Conservation (phyloP, 2,329 filamentous ascomycete species). For the Cercospora zeina region DNA sequence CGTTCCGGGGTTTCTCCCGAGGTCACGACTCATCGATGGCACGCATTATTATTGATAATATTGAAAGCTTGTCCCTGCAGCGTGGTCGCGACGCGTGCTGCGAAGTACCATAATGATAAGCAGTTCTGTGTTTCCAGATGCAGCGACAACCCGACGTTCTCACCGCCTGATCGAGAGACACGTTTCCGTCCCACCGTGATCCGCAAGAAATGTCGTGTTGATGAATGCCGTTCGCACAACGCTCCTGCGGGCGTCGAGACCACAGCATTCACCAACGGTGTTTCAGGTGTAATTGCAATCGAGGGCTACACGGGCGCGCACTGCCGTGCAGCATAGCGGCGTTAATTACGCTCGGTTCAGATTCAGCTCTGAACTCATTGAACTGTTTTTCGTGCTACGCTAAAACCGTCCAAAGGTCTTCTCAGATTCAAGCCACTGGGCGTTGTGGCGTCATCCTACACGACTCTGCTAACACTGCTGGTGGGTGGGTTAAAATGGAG, state of each 20-base stretch:
- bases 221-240: neutral
- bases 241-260: neutral
- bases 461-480: constrained; percentile 9
- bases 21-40: neutral
- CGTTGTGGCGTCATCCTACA: constrained; percentile 3
- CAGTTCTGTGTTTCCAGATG: neutral
- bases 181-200: neutral
- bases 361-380: neutral
- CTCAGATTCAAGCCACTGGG: constrained; percentile 6
- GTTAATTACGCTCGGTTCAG: constrained; percentile 5
- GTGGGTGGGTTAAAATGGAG: neutral
- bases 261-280: neutral
- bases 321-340: constrained; percentile 1
- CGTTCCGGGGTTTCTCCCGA: neutral
- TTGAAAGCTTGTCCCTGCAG: neutral
- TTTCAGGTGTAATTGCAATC: constrained; percentile 1
- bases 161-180: neutral
- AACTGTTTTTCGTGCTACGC: constrained; percentile 10
- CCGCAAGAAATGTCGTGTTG: neutral
- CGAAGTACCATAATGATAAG: neutral
- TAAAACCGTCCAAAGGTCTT: constrained; percentile 6
- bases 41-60: neutral
- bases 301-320: neutral
- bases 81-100: neutral
- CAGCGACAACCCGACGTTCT: neutral